phyloP scores from a whole-genome alignment of 2,329 filamentous ascomycete genomes.

The Alternaria tenuissima region DNA sequence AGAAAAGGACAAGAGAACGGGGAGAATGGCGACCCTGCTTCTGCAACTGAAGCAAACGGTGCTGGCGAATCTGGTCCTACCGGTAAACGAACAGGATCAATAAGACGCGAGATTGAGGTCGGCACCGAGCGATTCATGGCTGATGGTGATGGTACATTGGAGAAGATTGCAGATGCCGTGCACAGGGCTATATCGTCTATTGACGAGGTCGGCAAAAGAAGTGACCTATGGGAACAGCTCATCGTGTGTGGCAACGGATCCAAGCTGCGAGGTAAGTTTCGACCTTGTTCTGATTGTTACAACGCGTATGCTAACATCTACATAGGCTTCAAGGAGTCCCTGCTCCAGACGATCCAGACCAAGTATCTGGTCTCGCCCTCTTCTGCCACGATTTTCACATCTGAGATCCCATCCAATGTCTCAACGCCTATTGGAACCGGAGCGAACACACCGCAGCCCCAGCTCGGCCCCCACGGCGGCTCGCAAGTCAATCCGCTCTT shows the following conservation, averaged over 20 bases:
- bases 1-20: conserved; percentile 50
- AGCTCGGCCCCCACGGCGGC: conserved; percentile 56
- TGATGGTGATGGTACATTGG: conserved; percentile 74
- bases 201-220: conserved; percentile 83
- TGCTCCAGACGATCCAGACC: conserved; percentile 78
- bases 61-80: conserved; percentile 23
- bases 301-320: conserved; percentile 39
- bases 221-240: conserved; percentile 88
- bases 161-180: conserved; percentile 83
- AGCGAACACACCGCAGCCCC: conserved; percentile 82
- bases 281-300: background rate
- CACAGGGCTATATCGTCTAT: conserved; percentile 85
- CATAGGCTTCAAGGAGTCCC: conserved; percentile 83
- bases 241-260: conserved; percentile 91
- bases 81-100: conserved; percentile 40
- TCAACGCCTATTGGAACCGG: conserved; percentile 91
- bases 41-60: conserved; percentile 41
- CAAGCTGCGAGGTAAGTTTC: conserved; percentile 64
- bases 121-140: conserved; percentile 76
- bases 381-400: conserved; percentile 95
- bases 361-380: conserved; percentile 92
- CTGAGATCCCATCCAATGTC: conserved; percentile 92
- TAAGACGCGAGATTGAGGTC: conserved; percentile 73
- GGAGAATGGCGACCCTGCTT: conserved; percentile 36
- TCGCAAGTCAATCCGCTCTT: conserved; percentile 86